Evolutionary conservation across 495 filamentous ascomycete species (phyloP).

Genomic region (Staphylotrichum longicolle): DNA sequence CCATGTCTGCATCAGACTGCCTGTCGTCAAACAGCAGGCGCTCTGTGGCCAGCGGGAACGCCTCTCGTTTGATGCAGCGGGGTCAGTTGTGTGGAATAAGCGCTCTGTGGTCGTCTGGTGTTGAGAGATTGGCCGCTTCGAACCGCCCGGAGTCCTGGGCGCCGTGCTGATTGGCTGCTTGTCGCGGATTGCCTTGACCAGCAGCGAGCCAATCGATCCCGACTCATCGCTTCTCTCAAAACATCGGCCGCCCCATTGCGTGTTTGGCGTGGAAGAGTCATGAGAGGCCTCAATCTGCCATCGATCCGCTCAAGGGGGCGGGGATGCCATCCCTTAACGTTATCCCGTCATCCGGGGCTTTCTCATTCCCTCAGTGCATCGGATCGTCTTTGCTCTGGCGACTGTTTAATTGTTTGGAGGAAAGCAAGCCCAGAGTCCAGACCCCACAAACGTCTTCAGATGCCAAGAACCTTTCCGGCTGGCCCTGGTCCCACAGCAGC

Average conservation of each 20-base stretch:
- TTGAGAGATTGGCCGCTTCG: constrained; percentile 29
- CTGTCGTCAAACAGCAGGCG: constrained; percentile 27
- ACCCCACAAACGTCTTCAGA: background rate
- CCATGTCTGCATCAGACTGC: constrained; percentile 6
- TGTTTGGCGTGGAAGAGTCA: background rate
- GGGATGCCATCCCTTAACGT: no score
- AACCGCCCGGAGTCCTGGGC: constrained; percentile 23
- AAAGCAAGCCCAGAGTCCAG: no score
- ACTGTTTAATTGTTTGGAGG: no score
- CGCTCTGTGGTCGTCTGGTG: constrained; percentile 28
- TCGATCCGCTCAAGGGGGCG: no score
- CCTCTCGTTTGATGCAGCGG: constrained; percentile 11
- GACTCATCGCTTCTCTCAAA: constrained; percentile 8
- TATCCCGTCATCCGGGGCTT: no score
- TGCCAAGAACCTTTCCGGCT: constrained; percentile 1
- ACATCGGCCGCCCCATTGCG: background rate
- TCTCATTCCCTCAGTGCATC: no score
- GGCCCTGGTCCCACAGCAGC: background rate
- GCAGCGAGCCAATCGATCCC: constrained; percentile 29
- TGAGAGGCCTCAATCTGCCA: background rate
- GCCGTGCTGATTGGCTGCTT: constrained; percentile 31
- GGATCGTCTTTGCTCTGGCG: no score
- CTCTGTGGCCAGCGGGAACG: constrained; percentile 28
- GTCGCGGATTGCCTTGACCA: constrained; percentile 23
- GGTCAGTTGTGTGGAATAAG: constrained; percentile 36